Evolutionary conservation across 73 alveolate genomes (phyloP).

Genomic region (Uronychia setigera): DNA sequence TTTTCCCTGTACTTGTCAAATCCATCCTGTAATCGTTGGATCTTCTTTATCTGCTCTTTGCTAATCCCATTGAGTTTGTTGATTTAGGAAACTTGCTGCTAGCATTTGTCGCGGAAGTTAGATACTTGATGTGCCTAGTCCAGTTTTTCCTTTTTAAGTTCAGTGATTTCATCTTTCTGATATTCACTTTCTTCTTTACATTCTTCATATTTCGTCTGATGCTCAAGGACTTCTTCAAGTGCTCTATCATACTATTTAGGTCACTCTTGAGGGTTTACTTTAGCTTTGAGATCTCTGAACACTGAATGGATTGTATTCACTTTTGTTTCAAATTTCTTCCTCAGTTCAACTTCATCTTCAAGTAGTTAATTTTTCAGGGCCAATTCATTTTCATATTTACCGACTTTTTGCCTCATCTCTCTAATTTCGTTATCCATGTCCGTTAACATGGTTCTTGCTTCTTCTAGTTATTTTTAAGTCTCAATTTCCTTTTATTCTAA

Average conservation of each 20-base stretch:
- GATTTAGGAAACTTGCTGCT: background rate
- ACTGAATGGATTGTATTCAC: slow-evolving; percentile 61
- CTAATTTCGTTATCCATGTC: background rate
- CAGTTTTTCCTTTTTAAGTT: slow-evolving; percentile 8
- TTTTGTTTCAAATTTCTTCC: slow-evolving; percentile 67
- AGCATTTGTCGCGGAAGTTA: background rate
- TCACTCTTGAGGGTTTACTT: background rate
- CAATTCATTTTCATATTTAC: slow-evolving; percentile 73
- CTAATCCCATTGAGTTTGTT: background rate
- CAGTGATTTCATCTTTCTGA: slow-evolving; percentile 8
- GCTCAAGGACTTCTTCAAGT: slow-evolving; percentile 46
- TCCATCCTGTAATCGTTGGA: background rate
- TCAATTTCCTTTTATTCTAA: slow-evolving; percentile 28
- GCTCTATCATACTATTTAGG: slow-evolving; percentile 42
- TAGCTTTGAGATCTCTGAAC: slow-evolving; percentile 59
- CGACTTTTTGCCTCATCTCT: background rate
- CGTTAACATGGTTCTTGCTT: slow-evolving; percentile 10
- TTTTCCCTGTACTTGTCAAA: background rate
- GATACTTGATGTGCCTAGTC: background rate
- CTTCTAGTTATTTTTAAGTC: slow-evolving; percentile 23
- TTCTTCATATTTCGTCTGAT: background rate
- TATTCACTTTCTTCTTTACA: slow-evolving; percentile 24
- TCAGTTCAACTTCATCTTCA: slow-evolving; percentile 76
- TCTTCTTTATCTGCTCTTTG: background rate
- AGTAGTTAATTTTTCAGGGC: slow-evolving; percentile 58